Percentiles rank a stretch among this genome's conserved stretches.
Evolutionary conservation across 352 stramenopile species (phyloP).

Genomic region (Saprolegnia parasitica): DNA sequence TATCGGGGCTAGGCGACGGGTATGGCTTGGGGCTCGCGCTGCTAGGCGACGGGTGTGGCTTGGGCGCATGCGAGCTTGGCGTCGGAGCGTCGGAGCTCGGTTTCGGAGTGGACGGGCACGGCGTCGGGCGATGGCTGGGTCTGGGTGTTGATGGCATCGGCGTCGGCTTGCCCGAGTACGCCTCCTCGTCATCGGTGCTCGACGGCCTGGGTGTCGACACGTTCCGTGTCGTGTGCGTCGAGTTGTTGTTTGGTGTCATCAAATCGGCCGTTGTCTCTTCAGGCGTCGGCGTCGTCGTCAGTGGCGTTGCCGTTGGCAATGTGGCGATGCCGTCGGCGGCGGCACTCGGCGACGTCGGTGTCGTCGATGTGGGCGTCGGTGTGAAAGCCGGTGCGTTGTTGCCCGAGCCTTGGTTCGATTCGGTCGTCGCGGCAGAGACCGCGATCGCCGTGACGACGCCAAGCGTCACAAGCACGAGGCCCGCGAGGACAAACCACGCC

Average conservation of each 20-base stretch:
- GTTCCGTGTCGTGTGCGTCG: not conserved
- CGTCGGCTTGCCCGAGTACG: not conserved
- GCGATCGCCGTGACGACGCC: slow-evolving; percentile 6
- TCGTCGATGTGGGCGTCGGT: not conserved
- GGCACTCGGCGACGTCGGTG: not conserved
- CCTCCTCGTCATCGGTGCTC: not conserved
- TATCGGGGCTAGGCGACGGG: not conserved
- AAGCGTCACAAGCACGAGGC: not conserved
- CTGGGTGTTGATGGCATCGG: not conserved
- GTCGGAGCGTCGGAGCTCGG: not conserved
- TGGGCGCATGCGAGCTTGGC: not conserved
- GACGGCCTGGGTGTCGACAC: not conserved
- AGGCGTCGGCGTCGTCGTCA: not conserved
- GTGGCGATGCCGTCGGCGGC: not conserved
- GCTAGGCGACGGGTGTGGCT: too few species aligned
- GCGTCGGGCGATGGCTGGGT: too few species aligned
- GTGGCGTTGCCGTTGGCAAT: not conserved
- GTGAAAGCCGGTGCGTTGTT: slow-evolving; percentile 10
- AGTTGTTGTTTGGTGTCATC: too few species aligned
- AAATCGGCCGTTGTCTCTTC: not conserved
- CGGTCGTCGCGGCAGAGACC: not conserved
- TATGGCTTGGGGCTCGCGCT: not conserved
- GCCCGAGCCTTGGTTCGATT: slow-evolving; percentile 9
- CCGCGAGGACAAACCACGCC: slow-evolving; percentile 2
- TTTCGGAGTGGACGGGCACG: not conserved